Percentiles rank a stretch among this genome's conserved stretches.
Evolutionary conservation across 2,329 filamentous ascomycete genomes (phyloP).

Genomic region (Talaromyces albobiverticillius): DNA sequence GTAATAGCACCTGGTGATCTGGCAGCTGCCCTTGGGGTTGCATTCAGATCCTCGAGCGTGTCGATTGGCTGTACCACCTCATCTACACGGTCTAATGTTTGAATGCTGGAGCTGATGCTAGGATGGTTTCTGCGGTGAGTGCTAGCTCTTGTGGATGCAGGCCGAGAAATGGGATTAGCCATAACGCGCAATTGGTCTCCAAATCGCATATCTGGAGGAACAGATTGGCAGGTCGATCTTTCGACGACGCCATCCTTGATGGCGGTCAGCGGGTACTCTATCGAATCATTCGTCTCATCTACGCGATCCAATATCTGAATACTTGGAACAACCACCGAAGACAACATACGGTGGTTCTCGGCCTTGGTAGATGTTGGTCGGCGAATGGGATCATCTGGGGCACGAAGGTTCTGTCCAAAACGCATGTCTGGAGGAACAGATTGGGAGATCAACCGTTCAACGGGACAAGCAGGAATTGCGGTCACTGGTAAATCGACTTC

Average conservation of each 20-base stretch:
- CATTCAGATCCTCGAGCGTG: conserved; percentile 21
- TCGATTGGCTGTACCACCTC: conserved; percentile 32
- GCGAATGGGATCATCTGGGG: no score
- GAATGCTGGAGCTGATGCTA: conserved; percentile 12
- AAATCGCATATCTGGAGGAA: conserved; percentile 90
- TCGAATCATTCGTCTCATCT: no score
- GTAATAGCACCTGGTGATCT: conserved; percentile 50
- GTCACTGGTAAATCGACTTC: conserved; percentile 87
- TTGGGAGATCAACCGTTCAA: conserved; percentile 77
- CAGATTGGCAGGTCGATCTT: conserved; percentile 81
- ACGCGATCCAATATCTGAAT: no score
- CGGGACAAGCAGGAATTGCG: conserved; percentile 65
- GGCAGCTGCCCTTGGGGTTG: background rate
- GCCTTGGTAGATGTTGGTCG: no score
- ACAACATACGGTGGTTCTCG: no score
- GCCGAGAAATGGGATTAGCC: conserved; percentile 17
- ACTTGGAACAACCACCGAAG: no score
- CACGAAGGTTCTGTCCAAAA: no score
- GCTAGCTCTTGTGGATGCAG: conserved; percentile 16
- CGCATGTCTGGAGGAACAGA: conserved; percentile 94
- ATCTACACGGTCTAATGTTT: conserved; percentile 26
- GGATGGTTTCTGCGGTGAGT: conserved; percentile 14
- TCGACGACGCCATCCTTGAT: conserved; percentile 68
- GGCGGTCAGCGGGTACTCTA: conserved; percentile 75
- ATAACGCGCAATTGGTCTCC: conserved; percentile 40